phyloP scores from a whole-genome alignment of 345 rosid genomes.

The Gynandropsis gynandra region DNA sequence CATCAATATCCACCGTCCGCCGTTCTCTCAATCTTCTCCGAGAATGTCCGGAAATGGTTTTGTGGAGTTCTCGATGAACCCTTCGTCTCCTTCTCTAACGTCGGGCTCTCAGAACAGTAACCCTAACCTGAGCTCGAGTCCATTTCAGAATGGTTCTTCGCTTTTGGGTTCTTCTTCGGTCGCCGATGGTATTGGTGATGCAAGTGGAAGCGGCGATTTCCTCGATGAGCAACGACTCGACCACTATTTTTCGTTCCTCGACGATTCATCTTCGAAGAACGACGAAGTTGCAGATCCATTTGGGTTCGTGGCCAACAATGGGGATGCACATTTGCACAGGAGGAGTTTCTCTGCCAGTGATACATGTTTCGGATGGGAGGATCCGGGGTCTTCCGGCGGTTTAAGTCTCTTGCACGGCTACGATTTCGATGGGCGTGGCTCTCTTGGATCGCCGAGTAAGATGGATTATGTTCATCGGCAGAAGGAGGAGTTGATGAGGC shows the following conservation, averaged over 20 bases:
- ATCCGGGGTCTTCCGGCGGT: conserved; percentile 36
- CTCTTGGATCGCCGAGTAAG: conserved; percentile 53
- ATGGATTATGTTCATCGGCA: conserved; percentile 45
- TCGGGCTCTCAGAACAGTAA: conserved; percentile 25
- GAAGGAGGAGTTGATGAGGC: conserved; percentile 57
- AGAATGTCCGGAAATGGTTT: conserved; percentile 31
- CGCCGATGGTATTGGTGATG: conserved; percentile 24
- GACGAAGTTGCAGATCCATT: conserved; percentile 39
- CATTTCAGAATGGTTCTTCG: conserved; percentile 58
- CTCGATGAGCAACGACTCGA: conserved; percentile 50
- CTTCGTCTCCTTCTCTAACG: conserved; percentile 31
- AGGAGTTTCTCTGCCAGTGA: conserved; percentile 85
- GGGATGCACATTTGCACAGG: conserved; percentile 53
- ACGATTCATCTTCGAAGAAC: conserved; percentile 49
- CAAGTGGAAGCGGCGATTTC: conserved; percentile 39
- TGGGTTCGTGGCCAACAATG: conserved; percentile 31
- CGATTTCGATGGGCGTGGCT: conserved; percentile 31
- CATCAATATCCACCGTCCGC: conserved; percentile 34
- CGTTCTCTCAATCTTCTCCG: conserved; percentile 46
- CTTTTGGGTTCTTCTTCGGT: conserved; percentile 28
- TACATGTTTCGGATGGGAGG: conserved; percentile 49
- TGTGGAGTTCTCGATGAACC: conserved; percentile 35
- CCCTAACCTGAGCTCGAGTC: conserved; percentile 46
- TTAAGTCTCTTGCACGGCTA: conserved; percentile 40
- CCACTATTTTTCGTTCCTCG: conserved; percentile 67